Evolutionary conservation across 805 yeast species (phyloP), one percentile per base, ranked within the genome.

Genomic region (Saccharomyces eubayanus): DNA sequence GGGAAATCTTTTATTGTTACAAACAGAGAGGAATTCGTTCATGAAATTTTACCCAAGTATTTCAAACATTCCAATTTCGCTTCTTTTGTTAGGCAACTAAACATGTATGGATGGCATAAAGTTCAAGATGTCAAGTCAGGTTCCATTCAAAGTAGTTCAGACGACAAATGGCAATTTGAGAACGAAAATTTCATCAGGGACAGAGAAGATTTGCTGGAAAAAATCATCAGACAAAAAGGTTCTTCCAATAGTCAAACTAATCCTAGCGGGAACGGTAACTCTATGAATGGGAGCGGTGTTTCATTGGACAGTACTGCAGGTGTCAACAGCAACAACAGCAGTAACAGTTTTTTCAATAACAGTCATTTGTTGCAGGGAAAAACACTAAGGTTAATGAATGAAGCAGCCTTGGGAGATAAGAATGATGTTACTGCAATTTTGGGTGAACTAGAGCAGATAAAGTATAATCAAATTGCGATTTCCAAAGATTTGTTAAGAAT

Each of bases 41-140:
- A 84, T 62, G 75, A 78, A 55, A 84, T 94, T 28, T 72, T 94
- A 57, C 99, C 99, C 5, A 84, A 84, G 64, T 94, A 89, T 72
- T 94, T 91, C 77, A 94, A 94, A 69, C 99, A 94, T 72, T 85
- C 88, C 56, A 92, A 94, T 68, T 91, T 94, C 72, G 95, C 98
- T 21, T 84, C 94, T 31, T 94, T 94, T 77, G 98, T 94, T 14
- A 82, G 99, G 57, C 99, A 92, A 68, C 77, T 92, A 63, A 92
- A 92, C 72, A 92, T 94, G 99, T 94, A 94, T 68, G 99, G 99
- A 10, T 94, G 97, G 97, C 98, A 91, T 74, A 94, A 94, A 71
- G 94, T 94, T 3, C 99, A 94, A 71, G 98, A 94, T 70, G 82
- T 91, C 24, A 87, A 74, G 54, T 79, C 86, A 28, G 97, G 95